Evolutionary conservation across 345 rosid species (phyloP).

Genomic region (Pistacia atlantica): DNA sequence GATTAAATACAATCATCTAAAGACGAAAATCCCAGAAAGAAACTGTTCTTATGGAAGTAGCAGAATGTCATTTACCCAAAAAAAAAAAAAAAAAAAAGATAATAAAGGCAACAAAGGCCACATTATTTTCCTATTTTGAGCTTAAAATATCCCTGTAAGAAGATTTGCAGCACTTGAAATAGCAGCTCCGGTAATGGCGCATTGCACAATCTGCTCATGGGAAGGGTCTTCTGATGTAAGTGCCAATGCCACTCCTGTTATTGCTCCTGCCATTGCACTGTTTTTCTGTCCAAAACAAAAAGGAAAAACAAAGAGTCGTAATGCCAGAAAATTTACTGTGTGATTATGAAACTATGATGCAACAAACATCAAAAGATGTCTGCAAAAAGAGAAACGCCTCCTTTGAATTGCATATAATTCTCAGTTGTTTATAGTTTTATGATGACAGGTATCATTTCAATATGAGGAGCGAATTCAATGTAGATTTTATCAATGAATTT

Average conservation of each 20-base stretch:
- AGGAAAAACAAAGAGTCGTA: not conserved
- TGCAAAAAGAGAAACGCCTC: too few relatives aligned
- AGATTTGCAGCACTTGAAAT: conserved; percentile 85
- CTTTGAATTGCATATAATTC: too few relatives aligned
- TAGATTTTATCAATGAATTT: too few relatives aligned
- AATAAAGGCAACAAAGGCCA: not conserved
- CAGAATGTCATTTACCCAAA: not conserved
- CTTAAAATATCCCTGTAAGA: conserved; percentile 64
- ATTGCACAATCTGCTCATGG: conserved; percentile 81
- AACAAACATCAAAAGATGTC: too few relatives aligned
- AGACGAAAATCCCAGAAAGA: not conserved
- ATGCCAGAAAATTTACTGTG: too few relatives aligned
- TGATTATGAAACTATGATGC: too few relatives aligned
- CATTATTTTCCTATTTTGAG: not conserved
- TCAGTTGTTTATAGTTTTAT: too few relatives aligned
- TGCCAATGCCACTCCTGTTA: conserved; percentile 82
- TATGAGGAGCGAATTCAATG: too few relatives aligned
- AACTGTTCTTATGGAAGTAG: not conserved
- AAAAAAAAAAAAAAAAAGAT: too few relatives aligned
- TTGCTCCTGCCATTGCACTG: conserved; percentile 91
- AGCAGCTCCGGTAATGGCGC: conserved; percentile 94
- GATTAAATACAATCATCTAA: not conserved
- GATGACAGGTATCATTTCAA: too few relatives aligned
- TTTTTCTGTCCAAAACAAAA: conserved; percentile 55
- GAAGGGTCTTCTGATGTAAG: conserved; percentile 60